Evolutionary conservation across 2,329 filamentous ascomycete genomes (phyloP).

Genomic region (Ustulina deusta): DNA sequence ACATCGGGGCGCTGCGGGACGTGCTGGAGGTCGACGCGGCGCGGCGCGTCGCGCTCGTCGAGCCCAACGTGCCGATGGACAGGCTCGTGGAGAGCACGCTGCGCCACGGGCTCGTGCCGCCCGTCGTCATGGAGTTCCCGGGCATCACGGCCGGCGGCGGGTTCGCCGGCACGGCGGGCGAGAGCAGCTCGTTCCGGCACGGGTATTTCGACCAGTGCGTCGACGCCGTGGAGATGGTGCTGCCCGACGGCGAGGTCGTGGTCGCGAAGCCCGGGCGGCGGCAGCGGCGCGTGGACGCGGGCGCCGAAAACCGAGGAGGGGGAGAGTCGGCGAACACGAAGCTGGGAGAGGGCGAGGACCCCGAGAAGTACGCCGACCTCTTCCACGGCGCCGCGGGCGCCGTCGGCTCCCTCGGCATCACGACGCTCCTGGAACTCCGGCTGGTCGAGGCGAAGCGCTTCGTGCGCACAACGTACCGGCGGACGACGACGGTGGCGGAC

Average conservation of each 20-base stretch:
- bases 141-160: conserved; percentile 80
- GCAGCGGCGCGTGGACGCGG: too few relatives aligned
- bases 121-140: conserved; percentile 81
- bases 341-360: conserved; percentile 33
- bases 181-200: conserved; percentile 76
- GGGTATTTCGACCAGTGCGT: conserved; percentile 78
- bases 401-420: conserved; percentile 75
- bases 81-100: conserved; percentile 74
- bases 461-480: conserved; percentile 72
- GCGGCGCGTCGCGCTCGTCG: conserved; percentile 71
- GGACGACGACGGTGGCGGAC: conserved; percentile 62
- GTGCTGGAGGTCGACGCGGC: conserved; percentile 72
- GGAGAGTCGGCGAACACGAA: conserved; percentile 22
- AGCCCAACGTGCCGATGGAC: conserved; percentile 83
- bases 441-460: conserved; percentile 70
- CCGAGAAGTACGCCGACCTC: conserved; percentile 61
- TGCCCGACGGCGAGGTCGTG: conserved; percentile 74
- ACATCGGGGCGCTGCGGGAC: conserved; percentile 73
- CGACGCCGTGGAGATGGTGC: conserved; percentile 74
- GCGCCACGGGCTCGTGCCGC: conserved; percentile 73
- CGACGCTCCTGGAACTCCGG: conserved; percentile 74
- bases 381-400: conserved; percentile 75
- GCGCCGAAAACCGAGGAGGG: not conserved
- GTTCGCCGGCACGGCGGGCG: conserved; percentile 77
- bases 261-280: conserved; percentile 55